Evolutionary conservation across 192 early-diverging fungal genomes (phyloP), one percentile per base, ranked within the genome.

Genomic region (Endogone sp.): DNA sequence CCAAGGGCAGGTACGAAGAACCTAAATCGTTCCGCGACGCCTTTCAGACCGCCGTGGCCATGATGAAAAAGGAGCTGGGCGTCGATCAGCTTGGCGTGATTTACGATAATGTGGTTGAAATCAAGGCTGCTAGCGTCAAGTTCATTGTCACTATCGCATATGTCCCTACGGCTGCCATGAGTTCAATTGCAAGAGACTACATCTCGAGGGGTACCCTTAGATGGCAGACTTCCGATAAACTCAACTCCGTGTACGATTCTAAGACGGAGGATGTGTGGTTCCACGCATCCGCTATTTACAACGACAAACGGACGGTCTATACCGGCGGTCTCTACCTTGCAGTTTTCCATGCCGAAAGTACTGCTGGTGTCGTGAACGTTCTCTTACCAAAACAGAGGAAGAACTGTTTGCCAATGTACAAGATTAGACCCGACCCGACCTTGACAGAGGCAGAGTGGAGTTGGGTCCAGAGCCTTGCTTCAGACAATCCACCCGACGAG

Each of bases 341-440:
- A 49, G 37, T 83, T n/a, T 79, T 81, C 58, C 77, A 83, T 55
- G 75, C 77, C 0, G 79, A 83, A 62, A 81, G 82, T 27, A 81
- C 76, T 23, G 71, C 79, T 67, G 59, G 71, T 20, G 79, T 78
- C 20, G 56, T 83, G 22, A 72, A 76, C 61, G 76, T 83, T 25
- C 63, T 83, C 3, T 78, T 83, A 4, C 76, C 79, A 3, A 68
- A 68, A 21, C 69, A 72, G 10, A 71, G 79, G 27, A 75, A 80
- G 44, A 78, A 80, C n/a, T 79, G 78, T 29, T 58, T 83, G 16
- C 82, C 82, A 2, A 65, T 81, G 2, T 70, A 74, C 8, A 81
- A 79, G 44, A 49, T 83, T 49, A 57, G 82, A 44, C 70, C 78
- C 16, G 65, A 83, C 3, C 59, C 72, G 2, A 59, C 29, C 1